Percentiles rank a stretch among this genome's conserved stretches.
Conservation (phyloP, 2,329 filamentous ascomycete species). For the Rhynchosporium agropyri region DNA sequence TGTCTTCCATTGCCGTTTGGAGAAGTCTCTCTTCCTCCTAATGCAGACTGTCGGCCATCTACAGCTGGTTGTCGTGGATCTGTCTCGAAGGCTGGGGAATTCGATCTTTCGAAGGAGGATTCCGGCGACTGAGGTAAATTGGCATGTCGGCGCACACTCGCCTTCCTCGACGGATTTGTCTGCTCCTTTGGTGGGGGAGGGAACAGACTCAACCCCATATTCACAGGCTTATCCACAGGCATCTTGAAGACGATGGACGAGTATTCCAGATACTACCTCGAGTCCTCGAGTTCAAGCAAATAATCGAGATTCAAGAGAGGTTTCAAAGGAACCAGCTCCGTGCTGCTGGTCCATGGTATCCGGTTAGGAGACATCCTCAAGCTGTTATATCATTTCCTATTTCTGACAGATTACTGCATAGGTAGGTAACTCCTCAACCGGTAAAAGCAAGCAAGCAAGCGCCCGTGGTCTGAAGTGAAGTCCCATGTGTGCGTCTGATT, state of each 20-base stretch:
- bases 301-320: not conserved
- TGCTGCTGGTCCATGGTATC: conserved; percentile 10
- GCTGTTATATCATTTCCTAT: conserved; percentile 15
- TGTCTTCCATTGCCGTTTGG: conserved; percentile 23
- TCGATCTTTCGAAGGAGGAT: conserved; percentile 33
- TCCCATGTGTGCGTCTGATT: conserved; percentile 31
- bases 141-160: conserved; percentile 36
- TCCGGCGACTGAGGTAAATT: conserved; percentile 31
- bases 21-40: conserved; percentile 27
- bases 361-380: conserved; percentile 18
- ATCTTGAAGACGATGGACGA: conserved; percentile 29
- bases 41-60: conserved; percentile 30
- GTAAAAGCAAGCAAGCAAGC: conserved; percentile 32
- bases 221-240: conserved; percentile 38
- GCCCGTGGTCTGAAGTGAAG: conserved; percentile 22
- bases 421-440: not conserved
- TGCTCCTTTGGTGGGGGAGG: conserved; percentile 41
- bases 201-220: conserved; percentile 41
- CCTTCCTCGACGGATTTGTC: conserved; percentile 36
- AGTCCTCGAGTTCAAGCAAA: conserved; percentile 14
- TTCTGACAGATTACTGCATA: conserved; percentile 11
- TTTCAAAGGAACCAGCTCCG: conserved; percentile 22
- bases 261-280: conserved; percentile 32
- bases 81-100: conserved; percentile 32
- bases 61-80: conserved; percentile 33